Conservation (phyloP, 2,329 filamentous ascomycete genomes). For the Colletotrichum tropicale region DNA sequence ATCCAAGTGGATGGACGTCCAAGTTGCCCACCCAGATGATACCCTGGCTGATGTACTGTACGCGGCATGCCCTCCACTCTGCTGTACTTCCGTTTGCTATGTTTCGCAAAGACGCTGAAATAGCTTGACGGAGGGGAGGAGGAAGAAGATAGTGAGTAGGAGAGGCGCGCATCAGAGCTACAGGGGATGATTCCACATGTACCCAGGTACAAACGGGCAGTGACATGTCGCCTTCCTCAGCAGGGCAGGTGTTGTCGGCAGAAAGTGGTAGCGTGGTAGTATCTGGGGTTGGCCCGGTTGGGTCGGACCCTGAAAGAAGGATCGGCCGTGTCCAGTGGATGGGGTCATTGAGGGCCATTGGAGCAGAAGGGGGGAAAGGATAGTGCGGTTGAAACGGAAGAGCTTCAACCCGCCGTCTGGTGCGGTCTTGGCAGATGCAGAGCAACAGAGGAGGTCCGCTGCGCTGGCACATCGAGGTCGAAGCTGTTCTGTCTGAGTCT, state of each 20-base stretch:
- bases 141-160: neutral
- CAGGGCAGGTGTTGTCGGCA: constrained; percentile 8
- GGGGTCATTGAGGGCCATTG: neutral
- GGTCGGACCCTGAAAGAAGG: constrained; percentile 20
- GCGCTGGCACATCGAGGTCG: constrained; percentile 10
- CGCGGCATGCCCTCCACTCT: neutral
- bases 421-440: constrained; percentile 15
- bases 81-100: neutral
- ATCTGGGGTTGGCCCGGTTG: constrained; percentile 16
- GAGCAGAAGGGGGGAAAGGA: neutral
- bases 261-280: neutral
- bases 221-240: neutral
- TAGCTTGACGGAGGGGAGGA: neutral
- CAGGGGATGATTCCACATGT: neutral
- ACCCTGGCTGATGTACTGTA: neutral
- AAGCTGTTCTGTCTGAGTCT: neutral
- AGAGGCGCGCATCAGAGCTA: neutral
- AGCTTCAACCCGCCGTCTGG: constrained; percentile 17
- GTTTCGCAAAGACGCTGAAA: neutral
- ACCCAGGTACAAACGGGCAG: neutral
- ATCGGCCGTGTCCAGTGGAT: constrained; percentile 16
- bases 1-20: constrained; percentile 9
- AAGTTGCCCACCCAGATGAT: neutral
- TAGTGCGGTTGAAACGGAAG: constrained; percentile 19
- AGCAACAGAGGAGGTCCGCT: constrained; percentile 11